Conservation (phyloP, 768 basidiomycete species). For the Hortiboletus campestris region DNA sequence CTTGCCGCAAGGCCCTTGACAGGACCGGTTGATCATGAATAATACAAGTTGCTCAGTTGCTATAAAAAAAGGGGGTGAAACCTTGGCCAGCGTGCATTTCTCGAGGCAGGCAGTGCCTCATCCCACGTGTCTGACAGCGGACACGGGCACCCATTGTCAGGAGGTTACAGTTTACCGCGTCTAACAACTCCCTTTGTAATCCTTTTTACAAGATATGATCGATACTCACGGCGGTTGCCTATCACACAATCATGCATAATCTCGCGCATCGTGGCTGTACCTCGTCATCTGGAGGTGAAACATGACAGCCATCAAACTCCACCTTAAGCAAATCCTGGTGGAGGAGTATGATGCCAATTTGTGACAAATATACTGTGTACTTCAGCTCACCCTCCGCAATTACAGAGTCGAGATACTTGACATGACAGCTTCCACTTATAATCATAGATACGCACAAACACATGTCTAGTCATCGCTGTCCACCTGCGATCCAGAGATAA, state of each 20-base stretch:
- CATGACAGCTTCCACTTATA: background rate
- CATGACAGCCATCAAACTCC: background rate
- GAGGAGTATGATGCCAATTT: background rate
- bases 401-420: background rate
- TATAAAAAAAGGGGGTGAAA: too few relatives aligned
- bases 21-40: background rate
- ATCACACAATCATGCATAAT: background rate
- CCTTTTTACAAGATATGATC: background rate
- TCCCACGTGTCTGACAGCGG: background rate
- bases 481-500: conserved; percentile 7
- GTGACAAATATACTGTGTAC: background rate
- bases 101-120: background rate
- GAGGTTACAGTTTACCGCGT: background rate
- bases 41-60: too few relatives aligned
- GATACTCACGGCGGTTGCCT: background rate
- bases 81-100: background rate
- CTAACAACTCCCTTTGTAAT: background rate
- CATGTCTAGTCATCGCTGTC: conserved; percentile 30
- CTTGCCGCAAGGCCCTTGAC: background rate
- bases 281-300: background rate
- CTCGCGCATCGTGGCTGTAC: background rate
- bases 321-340: background rate
- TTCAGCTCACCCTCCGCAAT: background rate
- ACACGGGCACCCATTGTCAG: background rate
- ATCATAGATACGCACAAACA: background rate